A percentile compares a stretch with the other conserved stretches of the same genome.
Evolutionary conservation across 257 asterid species (phyloP).

Genomic region (Solanum etuberosum): DNA sequence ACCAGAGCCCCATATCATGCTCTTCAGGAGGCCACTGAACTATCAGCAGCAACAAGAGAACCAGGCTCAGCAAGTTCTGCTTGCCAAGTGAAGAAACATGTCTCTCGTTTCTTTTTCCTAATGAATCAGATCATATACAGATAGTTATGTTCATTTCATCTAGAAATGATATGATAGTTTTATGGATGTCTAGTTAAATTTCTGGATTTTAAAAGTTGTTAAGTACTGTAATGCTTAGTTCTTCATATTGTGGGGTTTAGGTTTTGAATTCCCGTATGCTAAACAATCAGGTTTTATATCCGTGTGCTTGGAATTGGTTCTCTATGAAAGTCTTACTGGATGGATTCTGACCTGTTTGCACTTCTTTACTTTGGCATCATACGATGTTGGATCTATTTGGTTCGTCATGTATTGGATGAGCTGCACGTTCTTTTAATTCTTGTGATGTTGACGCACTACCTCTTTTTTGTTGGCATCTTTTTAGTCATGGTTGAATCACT

Average conservation of each 20-base stretch:
- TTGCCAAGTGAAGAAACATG: conserved; percentile 26
- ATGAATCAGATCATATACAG: neutral
- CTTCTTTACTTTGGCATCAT: neutral
- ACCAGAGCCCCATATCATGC: conserved; percentile 98
- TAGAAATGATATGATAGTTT: conserved; percentile 1
- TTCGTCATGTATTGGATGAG: neutral
- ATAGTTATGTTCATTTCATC: neutral
- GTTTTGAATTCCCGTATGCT: neutral
- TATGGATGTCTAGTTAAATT: neutral
- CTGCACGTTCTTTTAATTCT: neutral
- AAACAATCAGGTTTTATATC: neutral
- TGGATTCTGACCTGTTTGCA: neutral
- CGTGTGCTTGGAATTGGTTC: neutral
- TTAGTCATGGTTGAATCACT: neutral
- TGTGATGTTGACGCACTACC: neutral
- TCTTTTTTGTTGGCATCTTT: neutral
- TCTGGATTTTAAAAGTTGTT: neutral
- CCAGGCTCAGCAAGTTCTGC: conserved; percentile 32
- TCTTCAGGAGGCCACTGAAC: conserved; percentile 91
- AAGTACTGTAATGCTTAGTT: neutral
- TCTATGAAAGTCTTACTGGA: neutral
- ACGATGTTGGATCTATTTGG: neutral
- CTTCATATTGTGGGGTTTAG: neutral
- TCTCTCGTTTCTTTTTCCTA: neutral
- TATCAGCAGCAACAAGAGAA: conserved; percentile 75